Evolutionary conservation across 2,329 filamentous ascomycete species (phyloP).

Genomic region (Akanthomyces dipterigenus): DNA sequence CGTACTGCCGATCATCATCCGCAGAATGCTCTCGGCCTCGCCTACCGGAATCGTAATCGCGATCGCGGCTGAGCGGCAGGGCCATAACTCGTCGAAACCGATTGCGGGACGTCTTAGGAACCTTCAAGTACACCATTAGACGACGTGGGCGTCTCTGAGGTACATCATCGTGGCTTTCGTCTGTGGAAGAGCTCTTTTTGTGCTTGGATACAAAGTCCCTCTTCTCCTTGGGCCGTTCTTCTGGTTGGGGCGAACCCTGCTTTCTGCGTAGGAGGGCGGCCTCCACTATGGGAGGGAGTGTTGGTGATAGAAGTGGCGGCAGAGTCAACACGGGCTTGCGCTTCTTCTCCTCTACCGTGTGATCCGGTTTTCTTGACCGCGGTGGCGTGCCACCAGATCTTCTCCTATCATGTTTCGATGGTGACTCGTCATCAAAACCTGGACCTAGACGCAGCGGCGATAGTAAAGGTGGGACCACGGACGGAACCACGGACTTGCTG

Average conservation of each 20-base stretch:
- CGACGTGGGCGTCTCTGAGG: constrained; percentile 18
- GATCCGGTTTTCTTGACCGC: constrained; percentile 20
- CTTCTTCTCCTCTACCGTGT: constrained; percentile 28
- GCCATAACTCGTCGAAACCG: constrained; percentile 41
- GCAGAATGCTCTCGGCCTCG: background rate
- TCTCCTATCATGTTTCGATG: constrained; percentile 21
- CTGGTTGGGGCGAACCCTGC: constrained; percentile 6
- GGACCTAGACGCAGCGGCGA: constrained; percentile 46
- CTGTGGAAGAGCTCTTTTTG: constrained; percentile 20
- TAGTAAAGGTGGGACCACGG: constrained; percentile 43
- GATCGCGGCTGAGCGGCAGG: constrained; percentile 23
- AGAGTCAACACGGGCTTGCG: constrained; percentile 32
- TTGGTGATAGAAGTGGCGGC: constrained; percentile 49
- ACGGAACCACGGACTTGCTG: constrained; percentile 37
- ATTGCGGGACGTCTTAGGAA: constrained; percentile 41
- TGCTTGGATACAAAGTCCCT: constrained; percentile 16
- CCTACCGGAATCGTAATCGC: constrained; percentile 20
- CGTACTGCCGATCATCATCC: constrained; percentile 16
- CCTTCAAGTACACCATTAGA: constrained; percentile 40
- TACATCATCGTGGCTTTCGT: constrained; percentile 28
- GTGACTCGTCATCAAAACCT: constrained; percentile 29
- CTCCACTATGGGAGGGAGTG: constrained; percentile 46
- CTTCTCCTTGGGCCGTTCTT: constrained; percentile 11
- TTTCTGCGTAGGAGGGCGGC: constrained; percentile 32
- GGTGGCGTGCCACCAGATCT: constrained; percentile 16